A percentile compares a stretch with the other conserved stretches of the same genome.
These are phyloP conservation scores for Carex parvula DNA, from an alignment of 176 grass and related monocot genomes.

Conservation along the genomic window DNA sequence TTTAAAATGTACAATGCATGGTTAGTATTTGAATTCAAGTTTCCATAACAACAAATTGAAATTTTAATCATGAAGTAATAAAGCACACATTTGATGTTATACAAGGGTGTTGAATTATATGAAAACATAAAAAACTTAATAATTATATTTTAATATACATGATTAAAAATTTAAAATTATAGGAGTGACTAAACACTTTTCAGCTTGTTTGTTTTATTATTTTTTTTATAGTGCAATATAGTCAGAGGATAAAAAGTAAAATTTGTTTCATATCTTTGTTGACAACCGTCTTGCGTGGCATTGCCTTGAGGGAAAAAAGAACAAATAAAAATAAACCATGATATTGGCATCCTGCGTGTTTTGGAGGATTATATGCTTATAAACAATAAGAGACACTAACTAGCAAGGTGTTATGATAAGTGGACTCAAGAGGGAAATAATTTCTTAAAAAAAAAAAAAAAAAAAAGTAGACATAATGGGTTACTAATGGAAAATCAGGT, in stretches of 20 bases:
- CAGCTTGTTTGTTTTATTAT: too few relatives aligned
- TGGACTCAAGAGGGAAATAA: background rate
- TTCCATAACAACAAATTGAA: too few relatives aligned
- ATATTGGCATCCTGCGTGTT: background rate
- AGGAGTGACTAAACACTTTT: too few relatives aligned
- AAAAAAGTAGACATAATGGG: background rate
- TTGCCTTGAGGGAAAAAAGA: background rate
- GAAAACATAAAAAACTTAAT: too few relatives aligned
- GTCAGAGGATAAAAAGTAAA: background rate
- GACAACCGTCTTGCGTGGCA: background rate
- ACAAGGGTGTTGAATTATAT: too few relatives aligned
- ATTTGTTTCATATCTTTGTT: background rate
- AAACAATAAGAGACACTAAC: background rate
- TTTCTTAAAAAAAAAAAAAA: background rate
- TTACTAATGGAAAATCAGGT: constrained; percentile 2
- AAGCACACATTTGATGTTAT: too few relatives aligned
- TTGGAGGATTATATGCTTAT: background rate
- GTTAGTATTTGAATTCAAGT: too few relatives aligned
- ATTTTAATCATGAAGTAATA: too few relatives aligned
- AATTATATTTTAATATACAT: too few relatives aligned
- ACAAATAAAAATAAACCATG: background rate
- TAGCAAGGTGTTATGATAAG: background rate
- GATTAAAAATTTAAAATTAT: too few relatives aligned
- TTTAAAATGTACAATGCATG: too few relatives aligned
- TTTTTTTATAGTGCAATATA: background rate